phyloP scores from a whole-genome alignment of 2,329 filamentous ascomycete genomes.

The Ophiostoma sp. region DNA sequence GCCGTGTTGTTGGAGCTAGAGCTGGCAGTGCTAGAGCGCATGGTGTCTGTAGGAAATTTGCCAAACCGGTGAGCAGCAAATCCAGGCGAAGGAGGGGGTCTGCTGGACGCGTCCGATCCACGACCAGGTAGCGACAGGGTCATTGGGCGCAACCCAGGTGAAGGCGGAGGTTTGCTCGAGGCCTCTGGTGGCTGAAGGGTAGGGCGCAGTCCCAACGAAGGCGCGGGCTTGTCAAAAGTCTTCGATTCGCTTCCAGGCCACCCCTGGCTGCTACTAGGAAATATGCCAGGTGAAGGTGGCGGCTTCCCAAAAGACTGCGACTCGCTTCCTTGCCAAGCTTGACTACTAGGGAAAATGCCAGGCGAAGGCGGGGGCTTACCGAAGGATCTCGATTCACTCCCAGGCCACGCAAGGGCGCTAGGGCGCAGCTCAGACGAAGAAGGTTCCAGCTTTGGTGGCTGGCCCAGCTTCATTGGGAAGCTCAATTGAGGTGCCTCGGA shows the following conservation, averaged over 20 bases:
- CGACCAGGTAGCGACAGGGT: constrained; percentile 11
- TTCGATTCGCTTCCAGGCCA: not conserved
- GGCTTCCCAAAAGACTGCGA: not conserved
- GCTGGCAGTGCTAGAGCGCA: constrained; percentile 2
- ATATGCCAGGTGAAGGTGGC: not conserved
- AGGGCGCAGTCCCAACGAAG: not conserved
- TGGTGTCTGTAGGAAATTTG: constrained; percentile 34
- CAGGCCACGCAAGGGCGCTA: not conserved
- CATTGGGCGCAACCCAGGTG: not conserved
- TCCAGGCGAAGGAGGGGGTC: constrained; percentile 38
- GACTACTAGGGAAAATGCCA: constrained; percentile 35
- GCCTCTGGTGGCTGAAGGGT: not conserved
- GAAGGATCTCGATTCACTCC: constrained; percentile 16
- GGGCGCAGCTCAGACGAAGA: not conserved
- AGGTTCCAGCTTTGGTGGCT: not conserved
- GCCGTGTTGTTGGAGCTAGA: not conserved
- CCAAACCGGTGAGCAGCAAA: constrained; percentile 40
- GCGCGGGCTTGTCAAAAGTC: not conserved
- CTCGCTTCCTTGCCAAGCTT: not conserved
- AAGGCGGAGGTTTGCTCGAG: not conserved
- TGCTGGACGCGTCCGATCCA: constrained; percentile 18
- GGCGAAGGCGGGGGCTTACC: constrained; percentile 34
- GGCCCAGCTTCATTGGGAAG: not conserved
- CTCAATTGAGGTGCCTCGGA: not conserved
- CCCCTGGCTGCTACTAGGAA: not conserved